Evolutionary conservation across 2,329 filamentous ascomycete genomes (phyloP).

Genomic region (Pyrenophora tritici-repentis): DNA sequence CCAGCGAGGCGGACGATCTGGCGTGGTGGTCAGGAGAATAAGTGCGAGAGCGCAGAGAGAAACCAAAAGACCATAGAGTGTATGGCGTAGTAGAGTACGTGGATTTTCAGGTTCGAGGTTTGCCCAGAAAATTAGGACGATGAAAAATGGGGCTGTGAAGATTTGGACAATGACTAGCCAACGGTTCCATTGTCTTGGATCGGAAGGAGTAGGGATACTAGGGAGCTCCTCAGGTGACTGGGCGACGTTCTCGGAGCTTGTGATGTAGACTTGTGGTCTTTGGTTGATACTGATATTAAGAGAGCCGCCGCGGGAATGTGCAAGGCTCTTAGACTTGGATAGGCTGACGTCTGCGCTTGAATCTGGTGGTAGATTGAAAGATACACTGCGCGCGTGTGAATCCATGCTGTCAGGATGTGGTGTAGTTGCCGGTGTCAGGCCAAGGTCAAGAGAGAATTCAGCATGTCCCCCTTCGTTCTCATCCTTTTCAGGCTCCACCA

Average conservation of each 20-base stretch:
- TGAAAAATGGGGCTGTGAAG: slow-evolving; percentile 84
- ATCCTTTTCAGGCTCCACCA: slow-evolving; percentile 72
- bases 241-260: slow-evolving; percentile 41
- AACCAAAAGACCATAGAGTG: slow-evolving; percentile 49
- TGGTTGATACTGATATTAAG: slow-evolving; percentile 27
- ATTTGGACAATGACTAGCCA: slow-evolving; percentile 88
- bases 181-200: slow-evolving; percentile 74
- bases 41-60: slow-evolving; percentile 70
- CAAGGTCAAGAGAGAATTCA: slow-evolving; percentile 36
- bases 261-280: slow-evolving; percentile 35
- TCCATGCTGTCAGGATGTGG: slow-evolving; percentile 25
- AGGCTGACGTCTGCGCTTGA: slow-evolving; percentile 10
- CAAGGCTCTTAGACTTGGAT: slow-evolving; percentile 13
- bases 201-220: slow-evolving; percentile 18
- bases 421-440: slow-evolving; percentile 36
- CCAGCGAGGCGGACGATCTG: slow-evolving; percentile 70
- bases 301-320: slow-evolving; percentile 6
- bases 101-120: slow-evolving; percentile 64
- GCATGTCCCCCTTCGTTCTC: slow-evolving; percentile 40
- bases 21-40: slow-evolving; percentile 71
- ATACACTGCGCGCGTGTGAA: slow-evolving; percentile 26
- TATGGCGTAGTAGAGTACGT: slow-evolving; percentile 63
- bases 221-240: slow-evolving; percentile 46
- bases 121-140: slow-evolving; percentile 75
- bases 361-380: slow-evolving; percentile 29